Conservation (phyloP, 495 filamentous ascomycete genomes). For the Talaromyces adpressus region DNA sequence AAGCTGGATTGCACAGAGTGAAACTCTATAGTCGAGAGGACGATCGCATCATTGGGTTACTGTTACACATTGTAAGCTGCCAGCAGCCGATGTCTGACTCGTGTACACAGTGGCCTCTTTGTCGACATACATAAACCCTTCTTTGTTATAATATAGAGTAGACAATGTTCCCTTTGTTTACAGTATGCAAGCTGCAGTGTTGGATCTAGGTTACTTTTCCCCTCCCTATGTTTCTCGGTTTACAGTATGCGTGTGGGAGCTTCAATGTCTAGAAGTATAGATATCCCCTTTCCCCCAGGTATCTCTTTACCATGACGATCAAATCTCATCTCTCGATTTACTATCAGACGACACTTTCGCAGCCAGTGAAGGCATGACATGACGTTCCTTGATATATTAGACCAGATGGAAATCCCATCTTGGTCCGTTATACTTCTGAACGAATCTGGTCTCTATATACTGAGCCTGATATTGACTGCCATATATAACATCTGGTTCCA, state of each 20-base stretch:
- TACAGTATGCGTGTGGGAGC: neutral
- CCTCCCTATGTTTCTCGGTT: neutral
- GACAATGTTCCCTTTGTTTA: no score
- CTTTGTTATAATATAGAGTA: neutral
- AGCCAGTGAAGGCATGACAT: neutral
- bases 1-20: neutral
- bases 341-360: no score
- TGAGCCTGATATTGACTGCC: neutral
- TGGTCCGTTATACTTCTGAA: neutral
- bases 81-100: neutral
- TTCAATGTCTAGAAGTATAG: neutral
- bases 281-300: neutral
- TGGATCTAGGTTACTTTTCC: neutral
- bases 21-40: neutral
- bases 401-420: neutral
- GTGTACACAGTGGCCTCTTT: neutral
- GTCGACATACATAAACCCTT: neutral
- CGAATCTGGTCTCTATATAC: neutral
- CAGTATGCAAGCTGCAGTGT: neutral
- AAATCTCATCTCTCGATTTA: neutral
- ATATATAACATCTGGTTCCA: constrained; percentile 39
- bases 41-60: neutral
- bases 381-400: neutral
- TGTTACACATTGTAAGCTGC: neutral
- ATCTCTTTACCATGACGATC: neutral